Evolutionary conservation across 2,329 filamentous ascomycete species (phyloP).

Genomic region (Fusarium concolor): DNA sequence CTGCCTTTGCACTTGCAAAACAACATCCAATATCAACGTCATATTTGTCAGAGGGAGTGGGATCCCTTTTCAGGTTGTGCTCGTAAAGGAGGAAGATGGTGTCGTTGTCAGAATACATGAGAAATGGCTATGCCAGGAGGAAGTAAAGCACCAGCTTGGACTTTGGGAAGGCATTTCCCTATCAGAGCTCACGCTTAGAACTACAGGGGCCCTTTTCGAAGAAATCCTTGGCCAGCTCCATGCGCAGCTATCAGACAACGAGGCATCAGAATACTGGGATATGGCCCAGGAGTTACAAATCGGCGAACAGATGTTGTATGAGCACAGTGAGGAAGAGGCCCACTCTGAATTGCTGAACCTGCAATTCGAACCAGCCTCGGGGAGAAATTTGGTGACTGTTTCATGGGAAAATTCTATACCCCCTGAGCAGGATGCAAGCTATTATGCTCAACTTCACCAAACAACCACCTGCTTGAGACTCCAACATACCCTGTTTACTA

Average conservation of each 20-base stretch:
- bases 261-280: no score
- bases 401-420: not conserved
- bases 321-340: not conserved
- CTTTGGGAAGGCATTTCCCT: not conserved
- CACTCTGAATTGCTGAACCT: not conserved
- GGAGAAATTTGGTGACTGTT: not conserved
- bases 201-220: not conserved
- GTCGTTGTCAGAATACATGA: constrained; percentile 12
- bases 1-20: not conserved
- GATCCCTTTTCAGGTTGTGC: no score
- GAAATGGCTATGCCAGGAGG: constrained; percentile 6
- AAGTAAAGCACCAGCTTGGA: not conserved
- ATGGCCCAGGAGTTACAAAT: not conserved
- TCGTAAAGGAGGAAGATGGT: not conserved
- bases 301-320: constrained; percentile 1
- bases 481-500: not conserved
- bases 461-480: not conserved
- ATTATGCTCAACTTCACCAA: not conserved
- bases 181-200: not conserved
- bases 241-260: no score
- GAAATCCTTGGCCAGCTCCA: constrained; percentile 1
- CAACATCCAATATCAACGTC: not conserved
- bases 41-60: constrained; percentile 5
- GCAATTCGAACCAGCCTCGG: not conserved
- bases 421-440: not conserved